Evolutionary conservation across 116 monocot species (phyloP).

Genomic region (Dioscorea cayenensis): DNA sequence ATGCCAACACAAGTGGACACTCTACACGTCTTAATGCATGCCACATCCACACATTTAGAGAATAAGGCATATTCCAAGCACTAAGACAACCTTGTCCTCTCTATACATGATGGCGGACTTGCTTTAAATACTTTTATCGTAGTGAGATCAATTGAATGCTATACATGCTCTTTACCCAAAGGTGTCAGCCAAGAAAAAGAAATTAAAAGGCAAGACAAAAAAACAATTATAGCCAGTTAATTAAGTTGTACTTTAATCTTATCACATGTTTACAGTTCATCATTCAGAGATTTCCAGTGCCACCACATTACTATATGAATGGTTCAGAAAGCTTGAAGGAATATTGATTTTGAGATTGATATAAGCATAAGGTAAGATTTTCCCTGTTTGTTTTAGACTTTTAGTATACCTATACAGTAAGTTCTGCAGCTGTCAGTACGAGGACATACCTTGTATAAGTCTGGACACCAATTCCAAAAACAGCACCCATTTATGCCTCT

Average conservation of each 20-base stretch:
- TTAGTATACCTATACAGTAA: background rate
- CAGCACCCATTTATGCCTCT: slow-evolving; percentile 82
- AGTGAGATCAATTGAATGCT: slow-evolving; percentile 1
- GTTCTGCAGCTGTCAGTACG: slow-evolving; percentile 44
- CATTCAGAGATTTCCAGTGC: too few relatives aligned
- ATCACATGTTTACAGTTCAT: too few relatives aligned
- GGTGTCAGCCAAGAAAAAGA: background rate
- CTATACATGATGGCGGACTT: slow-evolving; percentile 5
- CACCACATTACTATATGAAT: too few relatives aligned
- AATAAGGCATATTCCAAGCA: background rate
- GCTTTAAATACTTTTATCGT: background rate
- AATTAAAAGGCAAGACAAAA: background rate
- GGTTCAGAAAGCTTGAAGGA: too few relatives aligned
- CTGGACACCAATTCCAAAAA: slow-evolving; percentile 80
- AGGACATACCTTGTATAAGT: slow-evolving; percentile 62
- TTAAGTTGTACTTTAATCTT: too few relatives aligned
- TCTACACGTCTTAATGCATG: background rate
- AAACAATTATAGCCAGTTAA: background rate
- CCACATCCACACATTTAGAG: background rate
- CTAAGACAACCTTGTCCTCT: background rate
- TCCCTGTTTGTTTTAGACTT: background rate
- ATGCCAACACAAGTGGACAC: too few relatives aligned
- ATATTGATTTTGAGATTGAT: too few relatives aligned
- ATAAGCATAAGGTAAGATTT: too few relatives aligned
- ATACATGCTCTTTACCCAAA: background rate